Base-by-base conservation (phyloP, 306 rosid species). In the Begonia loranthoides region DNA sequence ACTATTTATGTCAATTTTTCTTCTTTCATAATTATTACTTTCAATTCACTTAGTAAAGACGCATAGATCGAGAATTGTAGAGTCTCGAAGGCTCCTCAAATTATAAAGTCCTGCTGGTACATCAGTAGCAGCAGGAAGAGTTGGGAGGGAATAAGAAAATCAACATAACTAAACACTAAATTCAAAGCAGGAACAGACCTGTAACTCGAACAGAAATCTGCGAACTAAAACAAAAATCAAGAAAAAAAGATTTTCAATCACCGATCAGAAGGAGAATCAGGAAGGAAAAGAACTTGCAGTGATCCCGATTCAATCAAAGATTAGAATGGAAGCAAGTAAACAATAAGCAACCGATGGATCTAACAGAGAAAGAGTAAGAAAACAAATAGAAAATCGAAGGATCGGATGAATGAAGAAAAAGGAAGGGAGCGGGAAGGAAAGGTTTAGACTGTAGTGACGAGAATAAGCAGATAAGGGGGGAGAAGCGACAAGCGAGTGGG, bases 291-390 rank as follows among this genome's bases (percentile, higher is more conserved):
- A n/a, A 15, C 10, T 15, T 49, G 2, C 52, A 15, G 10, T 17
- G 15, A 15, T 49, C 52, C 2, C 19, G 52, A 49, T 49, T 22
- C 10, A 15, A 49, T 0, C 52, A 13, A 17, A 49, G 12, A 5
- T 13, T 49, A 11, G 24, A 49, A 17, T 28, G 8, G 36, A 28
- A 28, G 36, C 36, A 28, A 28, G 36, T 28, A 28, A 28, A 28
- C 36, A 4, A 28, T 4, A 7, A 28, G 53, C 45, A 24, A 34
- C 33, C 4, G 33, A 44, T 15, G 50, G 49, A 47, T 13, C 22
- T 34, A 59, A 39, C 12, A 59, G 14, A 19, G 44, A 47, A 59
- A 17, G 14, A 49, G 64, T n/a, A 45, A 45, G 17, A 17, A 49
- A 6, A 19, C 1, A 59, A 52, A 10, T 48, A 9, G 49, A 59